Percentiles rank a stretch among this genome's conserved stretches.
Evolutionary conservation across 176 grass and related monocot species (phyloP).

Genomic region (Eremochloa ophiuroides): DNA sequence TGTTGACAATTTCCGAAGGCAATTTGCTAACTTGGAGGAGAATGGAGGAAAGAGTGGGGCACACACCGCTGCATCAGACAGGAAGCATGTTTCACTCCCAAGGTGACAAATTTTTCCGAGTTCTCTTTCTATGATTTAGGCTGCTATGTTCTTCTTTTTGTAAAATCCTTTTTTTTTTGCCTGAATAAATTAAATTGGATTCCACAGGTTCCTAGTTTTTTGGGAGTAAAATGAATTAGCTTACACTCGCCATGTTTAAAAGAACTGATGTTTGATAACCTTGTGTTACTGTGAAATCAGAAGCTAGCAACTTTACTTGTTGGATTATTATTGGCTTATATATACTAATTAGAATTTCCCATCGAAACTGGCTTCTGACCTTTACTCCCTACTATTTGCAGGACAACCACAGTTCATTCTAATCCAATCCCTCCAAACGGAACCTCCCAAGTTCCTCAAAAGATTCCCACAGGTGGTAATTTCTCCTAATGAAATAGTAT

Average conservation of each 20-base stretch:
- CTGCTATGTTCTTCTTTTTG: not conserved
- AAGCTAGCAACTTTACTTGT: not conserved
- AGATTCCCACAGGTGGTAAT: slow-evolving; percentile 69
- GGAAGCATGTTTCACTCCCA: slow-evolving; percentile 97
- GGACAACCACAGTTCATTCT: slow-evolving; percentile 73
- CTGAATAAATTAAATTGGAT: not conserved
- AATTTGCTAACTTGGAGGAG: slow-evolving; percentile 95
- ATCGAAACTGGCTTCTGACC: slow-evolving; percentile 8
- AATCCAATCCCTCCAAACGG: slow-evolving; percentile 44
- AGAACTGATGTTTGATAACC: not conserved
- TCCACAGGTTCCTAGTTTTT: not conserved
- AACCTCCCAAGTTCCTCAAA: slow-evolving; percentile 51
- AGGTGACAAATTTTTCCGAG: slow-evolving; percentile 39
- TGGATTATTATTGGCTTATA: not conserved
- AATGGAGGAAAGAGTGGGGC: slow-evolving; percentile 71
- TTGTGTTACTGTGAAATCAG: slow-evolving; percentile 19
- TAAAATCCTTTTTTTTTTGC: not conserved
- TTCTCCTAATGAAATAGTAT: slow-evolving; percentile 20
- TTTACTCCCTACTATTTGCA: slow-evolving; percentile 32
- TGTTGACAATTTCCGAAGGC: slow-evolving; percentile 93
- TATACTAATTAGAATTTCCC: slow-evolving; percentile 1
- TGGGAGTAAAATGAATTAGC: not conserved
- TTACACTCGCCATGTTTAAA: slow-evolving; percentile 10
- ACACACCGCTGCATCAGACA: slow-evolving; percentile 42
- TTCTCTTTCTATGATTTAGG: slow-evolving; percentile 7